Evolutionary conservation across 2,329 filamentous ascomycete species (phyloP).

Genomic region (Trichoderma afroharzianum): DNA sequence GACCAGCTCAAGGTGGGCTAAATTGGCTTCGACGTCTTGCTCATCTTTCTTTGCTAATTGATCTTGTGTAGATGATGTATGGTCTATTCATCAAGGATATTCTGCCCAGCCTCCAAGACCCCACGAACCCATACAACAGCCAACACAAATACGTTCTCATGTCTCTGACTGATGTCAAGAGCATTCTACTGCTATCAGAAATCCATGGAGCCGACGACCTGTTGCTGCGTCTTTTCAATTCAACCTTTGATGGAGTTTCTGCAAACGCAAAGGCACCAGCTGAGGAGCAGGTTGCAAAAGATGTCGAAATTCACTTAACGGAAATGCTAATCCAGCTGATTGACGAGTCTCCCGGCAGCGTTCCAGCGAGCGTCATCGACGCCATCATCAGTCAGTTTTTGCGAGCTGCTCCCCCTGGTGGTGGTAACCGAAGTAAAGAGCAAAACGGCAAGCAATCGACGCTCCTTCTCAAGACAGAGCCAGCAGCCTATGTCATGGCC

Average conservation of each 20-base stretch:
- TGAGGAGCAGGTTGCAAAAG: constrained; percentile 83
- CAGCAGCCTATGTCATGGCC: constrained; percentile 93
- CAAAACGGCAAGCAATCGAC: constrained; percentile 77
- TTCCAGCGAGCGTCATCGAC: constrained; percentile 82
- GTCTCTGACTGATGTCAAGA: constrained; percentile 89
- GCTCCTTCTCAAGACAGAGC: constrained; percentile 79
- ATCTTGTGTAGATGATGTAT: constrained; percentile 73
- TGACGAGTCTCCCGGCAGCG: constrained; percentile 69
- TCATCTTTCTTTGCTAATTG: constrained; percentile 14
- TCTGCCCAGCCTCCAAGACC: constrained; percentile 79
- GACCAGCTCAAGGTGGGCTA: constrained; percentile 78
- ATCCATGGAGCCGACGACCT: constrained; percentile 77
- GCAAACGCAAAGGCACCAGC: constrained; percentile 68
- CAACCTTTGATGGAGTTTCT: constrained; percentile 88
- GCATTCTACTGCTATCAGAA: constrained; percentile 86
- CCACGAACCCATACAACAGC: constrained; percentile 83
- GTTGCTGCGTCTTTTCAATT: constrained; percentile 76
- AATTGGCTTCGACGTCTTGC: not conserved
- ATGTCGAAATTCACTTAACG: constrained; percentile 90
- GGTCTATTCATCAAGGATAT: constrained; percentile 79
- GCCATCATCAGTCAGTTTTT: constrained; percentile 95
- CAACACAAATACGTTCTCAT: constrained; percentile 90
- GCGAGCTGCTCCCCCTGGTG: constrained; percentile 70
- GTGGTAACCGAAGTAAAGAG: constrained; percentile 55
- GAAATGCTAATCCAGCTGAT: constrained; percentile 80